Base-by-base conservation (phyloP, 2,329 filamentous ascomycete species). In the Grosmannia clavigera region DNA sequence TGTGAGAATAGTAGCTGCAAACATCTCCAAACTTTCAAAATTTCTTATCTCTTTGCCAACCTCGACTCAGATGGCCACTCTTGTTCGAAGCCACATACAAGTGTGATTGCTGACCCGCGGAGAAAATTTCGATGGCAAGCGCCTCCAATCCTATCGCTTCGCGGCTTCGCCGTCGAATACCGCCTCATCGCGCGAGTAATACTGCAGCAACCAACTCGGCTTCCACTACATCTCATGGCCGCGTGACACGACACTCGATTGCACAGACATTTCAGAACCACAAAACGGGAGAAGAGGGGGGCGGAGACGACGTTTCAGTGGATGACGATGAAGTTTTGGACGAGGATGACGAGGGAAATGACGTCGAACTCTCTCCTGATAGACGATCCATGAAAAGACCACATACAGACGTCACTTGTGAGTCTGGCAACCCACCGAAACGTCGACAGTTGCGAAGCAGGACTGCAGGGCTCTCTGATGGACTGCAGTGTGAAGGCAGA, bases 191-290 rank as follows among this genome's bases (percentile, higher is more conserved):
- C n/a, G 50, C 29, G 56, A 19, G 40, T 16, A 19, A 5, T 19
- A 10, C 31, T 25, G 52, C 33, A 33, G 14, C 33, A 22, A 38
- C 10, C 22, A 29, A 11, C 6, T n/a, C 48, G 11, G 14, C n/a
- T 11, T 40, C 48, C n/a, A 11, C 43, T 27, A 7, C 22, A 4
- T 52, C 58, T 19, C 52, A 56, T n/a, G 46, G 54, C 33, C 63
- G 63, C 11, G 57, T 31, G 10, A 62, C 62, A 16, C 61, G 63
- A 12, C 60, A 59, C 31, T 57, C 63, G 6, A 55, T 59, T 0
- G 56, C 60, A 7, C 55, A 43, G 12, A 58, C 14, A 22, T 61
- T 5, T 1, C 56, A 59, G 29, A 29, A 35, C 14, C 58, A 61
- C 22, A 63, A 58, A 22, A 57, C 52, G 5, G 56, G 50, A 12